phyloP scores from a whole-genome alignment of 106 monocot species.

The Gastrodia elata region DNA sequence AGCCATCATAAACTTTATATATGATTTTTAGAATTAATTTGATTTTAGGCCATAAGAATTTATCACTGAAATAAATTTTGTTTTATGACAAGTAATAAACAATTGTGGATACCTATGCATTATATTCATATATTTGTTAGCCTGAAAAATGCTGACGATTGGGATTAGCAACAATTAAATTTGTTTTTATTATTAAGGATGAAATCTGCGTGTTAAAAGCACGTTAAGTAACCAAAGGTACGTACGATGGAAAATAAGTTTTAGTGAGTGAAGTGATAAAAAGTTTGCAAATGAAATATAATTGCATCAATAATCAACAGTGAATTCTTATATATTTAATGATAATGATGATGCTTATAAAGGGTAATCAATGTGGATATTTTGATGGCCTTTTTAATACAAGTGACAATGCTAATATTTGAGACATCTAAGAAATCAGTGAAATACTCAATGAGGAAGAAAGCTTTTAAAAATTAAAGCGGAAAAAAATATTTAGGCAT shows the following conservation, averaged over 20 bases:
- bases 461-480: neutral
- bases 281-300: neutral
- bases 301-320: too few species aligned
- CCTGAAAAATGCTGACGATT: neutral
- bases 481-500: neutral
- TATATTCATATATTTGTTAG: neutral
- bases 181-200: neutral
- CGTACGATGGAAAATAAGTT: neutral
- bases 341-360: neutral
- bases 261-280: neutral
- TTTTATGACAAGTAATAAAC: neutral
- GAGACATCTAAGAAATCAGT: too few species aligned
- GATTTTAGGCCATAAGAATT: neutral
- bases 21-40: neutral
- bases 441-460: neutral
- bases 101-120: neutral
- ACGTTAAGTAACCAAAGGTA: neutral
- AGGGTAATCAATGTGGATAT: neutral
- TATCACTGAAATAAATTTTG: neutral
- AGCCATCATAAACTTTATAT: neutral
- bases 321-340: too few species aligned
- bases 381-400: neutral
- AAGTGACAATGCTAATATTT: too few species aligned
- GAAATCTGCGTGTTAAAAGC: neutral
- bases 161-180: too few species aligned